Evolutionary conservation across 2,329 filamentous ascomycete genomes (phyloP).

Genomic region (Cyclaneusma minus): DNA sequence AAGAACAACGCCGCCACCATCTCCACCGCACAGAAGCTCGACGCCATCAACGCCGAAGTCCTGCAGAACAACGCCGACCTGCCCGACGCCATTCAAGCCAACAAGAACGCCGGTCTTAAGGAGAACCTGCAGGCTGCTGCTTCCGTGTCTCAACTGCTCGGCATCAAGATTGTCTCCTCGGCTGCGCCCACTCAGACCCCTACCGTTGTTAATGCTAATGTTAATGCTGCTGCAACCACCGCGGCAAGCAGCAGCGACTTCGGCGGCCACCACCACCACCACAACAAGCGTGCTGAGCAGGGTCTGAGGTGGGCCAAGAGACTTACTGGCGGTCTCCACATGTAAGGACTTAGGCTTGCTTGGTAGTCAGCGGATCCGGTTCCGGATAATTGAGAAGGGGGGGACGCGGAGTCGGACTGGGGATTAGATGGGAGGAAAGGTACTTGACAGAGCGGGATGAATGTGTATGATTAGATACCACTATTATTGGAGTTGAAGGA

Average conservation of each 20-base stretch:
- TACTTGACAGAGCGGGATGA: no score
- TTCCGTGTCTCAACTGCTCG: slow-evolving; percentile 13
- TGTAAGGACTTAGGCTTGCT: no score
- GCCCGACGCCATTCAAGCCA: slow-evolving; percentile 26
- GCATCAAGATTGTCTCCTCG: slow-evolving; percentile 15
- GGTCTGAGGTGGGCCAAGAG: no score
- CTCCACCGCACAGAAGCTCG: slow-evolving; percentile 27
- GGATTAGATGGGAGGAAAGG: no score
- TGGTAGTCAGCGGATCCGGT: no score
- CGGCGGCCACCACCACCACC: slow-evolving; percentile 3
- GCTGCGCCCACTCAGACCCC: slow-evolving; percentile 21
- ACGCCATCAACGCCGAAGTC: slow-evolving; percentile 31
- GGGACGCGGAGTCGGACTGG: no score
- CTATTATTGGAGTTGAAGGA: no score
- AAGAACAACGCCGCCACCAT: slow-evolving; percentile 30
- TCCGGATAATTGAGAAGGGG: no score
- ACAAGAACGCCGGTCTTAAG: slow-evolving; percentile 23
- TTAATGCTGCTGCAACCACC: slow-evolving; percentile 6
- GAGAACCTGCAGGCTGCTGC: slow-evolving; percentile 18
- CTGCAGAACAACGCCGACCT: slow-evolving; percentile 34
- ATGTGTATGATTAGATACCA: no score
- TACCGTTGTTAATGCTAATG: slow-evolving; percentile 8
- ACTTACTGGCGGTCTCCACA: no score
- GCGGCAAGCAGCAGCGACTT: slow-evolving; percentile 8
- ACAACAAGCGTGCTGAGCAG: no score